Percentiles rank a stretch among this genome's conserved stretches.
These are phyloP conservation scores for Jaltomata sinuosa DNA, from an alignment of 257 asterid species.

Conservation along the genomic window DNA sequence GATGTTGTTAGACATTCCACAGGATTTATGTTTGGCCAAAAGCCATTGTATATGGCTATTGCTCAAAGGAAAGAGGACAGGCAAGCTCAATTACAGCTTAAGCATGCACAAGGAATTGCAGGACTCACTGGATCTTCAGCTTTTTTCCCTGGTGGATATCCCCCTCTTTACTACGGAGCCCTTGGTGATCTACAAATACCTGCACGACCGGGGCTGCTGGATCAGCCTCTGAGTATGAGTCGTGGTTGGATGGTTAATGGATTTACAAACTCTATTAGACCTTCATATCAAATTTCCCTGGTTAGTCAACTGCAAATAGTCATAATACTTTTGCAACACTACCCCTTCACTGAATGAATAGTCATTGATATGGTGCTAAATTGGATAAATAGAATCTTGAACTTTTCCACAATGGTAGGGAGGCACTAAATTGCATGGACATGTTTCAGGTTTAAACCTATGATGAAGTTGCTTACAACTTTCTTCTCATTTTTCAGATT, in stretches of 20 bases:
- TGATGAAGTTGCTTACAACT: not conserved
- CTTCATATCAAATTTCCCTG: constrained; percentile 39
- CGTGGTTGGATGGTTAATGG: constrained; percentile 67
- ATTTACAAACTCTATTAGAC: constrained; percentile 34
- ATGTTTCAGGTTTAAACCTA: not conserved
- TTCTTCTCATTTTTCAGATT: constrained; percentile 17
- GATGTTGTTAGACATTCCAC: constrained; percentile 8
- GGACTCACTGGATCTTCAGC: constrained; percentile 49
- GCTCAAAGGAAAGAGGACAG: constrained; percentile 94
- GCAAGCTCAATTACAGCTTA: constrained; percentile 49
- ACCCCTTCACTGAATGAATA: not conserved
- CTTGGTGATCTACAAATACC: constrained; percentile 44
- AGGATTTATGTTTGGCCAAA: constrained; percentile 62
- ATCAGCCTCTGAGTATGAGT: constrained; percentile 48
- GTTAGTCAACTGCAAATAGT: constrained; percentile 27
- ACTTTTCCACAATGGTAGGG: not conserved
- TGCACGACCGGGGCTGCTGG: constrained; percentile 42
- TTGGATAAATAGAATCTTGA: not conserved
- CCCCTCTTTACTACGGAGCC: constrained; percentile 48
- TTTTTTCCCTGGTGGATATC: constrained; percentile 52
- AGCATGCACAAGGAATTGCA: constrained; percentile 45
- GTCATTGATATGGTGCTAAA: not conserved
- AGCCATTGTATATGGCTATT: constrained; percentile 68
- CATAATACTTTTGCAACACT: not conserved
- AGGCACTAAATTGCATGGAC: not conserved